Base-by-base conservation (phyloP, 495 filamentous ascomycete species). In the Astrocystis sublimbata region DNA sequence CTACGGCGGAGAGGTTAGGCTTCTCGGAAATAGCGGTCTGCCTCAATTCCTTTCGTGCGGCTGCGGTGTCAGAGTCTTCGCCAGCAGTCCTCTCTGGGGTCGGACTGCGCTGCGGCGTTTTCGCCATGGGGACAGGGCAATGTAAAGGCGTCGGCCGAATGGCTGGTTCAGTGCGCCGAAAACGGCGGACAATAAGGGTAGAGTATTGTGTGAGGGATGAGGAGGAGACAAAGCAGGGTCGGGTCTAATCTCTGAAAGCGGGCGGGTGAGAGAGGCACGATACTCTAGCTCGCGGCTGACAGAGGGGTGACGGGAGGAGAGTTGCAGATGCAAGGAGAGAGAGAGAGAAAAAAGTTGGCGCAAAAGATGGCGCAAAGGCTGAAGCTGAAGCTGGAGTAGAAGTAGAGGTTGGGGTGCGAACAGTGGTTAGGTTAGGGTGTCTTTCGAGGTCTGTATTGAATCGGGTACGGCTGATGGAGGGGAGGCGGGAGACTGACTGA, bases 31-130 rank as follows among this genome's bases (percentile, higher is more conserved):
- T 83, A 13, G 73, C 71, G 0, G 82, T 82, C 38, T 84, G 80
- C 71, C 77, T 79, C 47, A 85, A 73, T 68, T 85, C 82, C 51
- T 83, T 76, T 35, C 83, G 76, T 15, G 83, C 79, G 45, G 80
- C 80, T 23, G 76, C 79, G 17, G 83, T 85, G 58, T 82, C 83
- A 45, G 82, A 74, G 65, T 85, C 83, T 38, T 85, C 83, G 15
- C 56, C 41, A 6, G 62, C 19, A 43, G 36, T 51, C 9, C 65
- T 61, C 21, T 70, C 68, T 15, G 70, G 70, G 3, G 68, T 70
- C 5, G 65, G 68, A 53, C 63, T 70, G 42, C 60, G 68, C 58
- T 68, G 66, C 31, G 41, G 64, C 50, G 50, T n/a, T 58, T 65
- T 55, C 12, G 60, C 65, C 70, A 72, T 72, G 40, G 60, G 23